phyloP scores from a whole-genome alignment of 2,329 filamentous ascomycete species.

The Botrytis aclada region DNA sequence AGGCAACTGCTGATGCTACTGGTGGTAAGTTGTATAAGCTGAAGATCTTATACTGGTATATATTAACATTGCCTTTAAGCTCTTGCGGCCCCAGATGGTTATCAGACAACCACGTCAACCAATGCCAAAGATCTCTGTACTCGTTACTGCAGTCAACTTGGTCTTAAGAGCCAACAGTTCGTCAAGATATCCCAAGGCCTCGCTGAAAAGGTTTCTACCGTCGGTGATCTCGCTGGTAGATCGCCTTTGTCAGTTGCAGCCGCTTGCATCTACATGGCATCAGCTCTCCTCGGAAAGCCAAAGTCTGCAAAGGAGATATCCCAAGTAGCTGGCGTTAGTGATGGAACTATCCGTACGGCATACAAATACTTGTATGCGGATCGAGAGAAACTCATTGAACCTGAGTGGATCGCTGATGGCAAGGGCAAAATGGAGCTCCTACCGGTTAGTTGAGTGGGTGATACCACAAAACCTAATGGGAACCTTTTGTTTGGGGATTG shows the following conservation, averaged over 20 bases:
- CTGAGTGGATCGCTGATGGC: slow-evolving; percentile 70
- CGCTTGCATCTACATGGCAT: slow-evolving; percentile 95
- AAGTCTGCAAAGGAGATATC: slow-evolving; percentile 86
- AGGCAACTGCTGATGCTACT: slow-evolving; percentile 47
- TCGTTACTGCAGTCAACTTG: slow-evolving; percentile 84
- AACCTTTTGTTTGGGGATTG: slow-evolving; percentile 10
- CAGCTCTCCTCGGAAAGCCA: slow-evolving; percentile 75
- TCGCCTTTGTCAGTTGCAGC: slow-evolving; percentile 92
- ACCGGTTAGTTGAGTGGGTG: slow-evolving; percentile 45
- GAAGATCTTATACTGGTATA: slow-evolving; percentile 25
- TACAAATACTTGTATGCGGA: slow-evolving; percentile 84
- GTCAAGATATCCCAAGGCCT: slow-evolving; percentile 78
- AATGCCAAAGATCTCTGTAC: slow-evolving; percentile 80
- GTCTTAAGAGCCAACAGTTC: slow-evolving; percentile 67
- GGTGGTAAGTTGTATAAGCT: slow-evolving; percentile 48
- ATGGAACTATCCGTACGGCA: slow-evolving; percentile 93
- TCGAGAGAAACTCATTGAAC: slow-evolving; percentile 69
- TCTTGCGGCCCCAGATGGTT: slow-evolving; percentile 49
- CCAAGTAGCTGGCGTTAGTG: slow-evolving; percentile 80
- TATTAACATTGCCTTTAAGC: slow-evolving; percentile 37
- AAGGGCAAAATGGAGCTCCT: slow-evolving; percentile 69
- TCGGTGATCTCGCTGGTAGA: slow-evolving; percentile 78
- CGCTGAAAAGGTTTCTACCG: slow-evolving; percentile 71
- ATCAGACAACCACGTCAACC: slow-evolving; percentile 72
- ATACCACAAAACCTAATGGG: slow-evolving; percentile 26